Evolutionary conservation across 257 asterid species (phyloP), one percentile per base, ranked within the genome.

Genomic region (Nemophila menziesii): DNA sequence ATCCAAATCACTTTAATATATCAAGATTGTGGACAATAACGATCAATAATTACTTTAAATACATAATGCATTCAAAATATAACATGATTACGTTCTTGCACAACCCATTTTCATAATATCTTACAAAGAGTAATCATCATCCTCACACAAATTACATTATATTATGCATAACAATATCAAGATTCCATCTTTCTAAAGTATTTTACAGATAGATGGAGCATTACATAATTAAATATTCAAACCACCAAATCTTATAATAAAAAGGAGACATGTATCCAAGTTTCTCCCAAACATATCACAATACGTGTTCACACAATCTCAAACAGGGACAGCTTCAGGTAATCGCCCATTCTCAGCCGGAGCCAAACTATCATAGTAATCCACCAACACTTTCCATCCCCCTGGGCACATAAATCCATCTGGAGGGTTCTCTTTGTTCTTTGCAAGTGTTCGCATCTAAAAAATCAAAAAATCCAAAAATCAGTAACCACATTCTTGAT

Each of bases 391-490:
- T 64, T 81, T 26, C 98, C 98, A 90, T 1, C 98, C 98, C 36
- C 94, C 86, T 0, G 87, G 94, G 66, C 96, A 89, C 98, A 89
- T 89, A 38, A 89, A 89, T 47, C 98, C 98, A 21, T 84, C 92
- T 0, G 98, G 96, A 43, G 96, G 96, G 45, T 37, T 80, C 53
- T 89, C 98, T 43, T 56, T 40, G 70, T 78, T 89, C 85, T 71
- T 84, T 2, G 94, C 98, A 26, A 84, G 87, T 0, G 78, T 46
- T 22, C 98, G 84, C 98, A 81, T 84, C 98, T 89, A 71, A 3
- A 45, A 19, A 50, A 51, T 4, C 6, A 20, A 22, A 6, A 13
- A 33, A 20, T 45, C 20, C 16, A 20, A 18, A 44, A 46, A 7
- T 2, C 37, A 14, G 11, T n/a, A 8, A 13, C 4, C 3, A 10